A percentile compares a stretch with the other conserved stretches of the same genome.
Conservation (phyloP, 306 rosid species). For the Quercus wislizeni region DNA sequence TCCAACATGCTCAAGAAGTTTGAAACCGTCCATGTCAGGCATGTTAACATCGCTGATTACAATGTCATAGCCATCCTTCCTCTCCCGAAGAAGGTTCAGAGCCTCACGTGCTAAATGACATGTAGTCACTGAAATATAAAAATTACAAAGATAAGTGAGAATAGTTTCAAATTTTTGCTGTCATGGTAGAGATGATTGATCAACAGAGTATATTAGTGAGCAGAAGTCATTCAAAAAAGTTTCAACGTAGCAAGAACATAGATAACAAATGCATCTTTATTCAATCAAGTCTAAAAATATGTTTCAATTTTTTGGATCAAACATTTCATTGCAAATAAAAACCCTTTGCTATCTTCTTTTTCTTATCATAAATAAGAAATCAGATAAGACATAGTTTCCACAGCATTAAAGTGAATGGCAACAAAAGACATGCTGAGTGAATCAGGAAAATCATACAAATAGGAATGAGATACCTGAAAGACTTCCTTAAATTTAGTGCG, state of each 20-base stretch:
- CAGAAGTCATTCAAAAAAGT: background rate
- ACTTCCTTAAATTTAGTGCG: background rate
- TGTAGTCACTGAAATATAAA: constrained; percentile 72
- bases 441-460: background rate
- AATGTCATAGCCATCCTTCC: constrained; percentile 86
- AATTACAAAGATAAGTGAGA: constrained; percentile 16
- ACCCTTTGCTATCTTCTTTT: background rate
- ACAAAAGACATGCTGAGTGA: background rate
- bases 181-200: constrained; percentile 10
- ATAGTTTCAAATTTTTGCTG: background rate
- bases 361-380: background rate
- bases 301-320: background rate
- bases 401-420: background rate
- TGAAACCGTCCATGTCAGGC: constrained; percentile 99
- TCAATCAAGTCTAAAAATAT: background rate
- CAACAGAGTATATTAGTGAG: background rate
- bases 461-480: background rate
- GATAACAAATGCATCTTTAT: background rate
- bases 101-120: constrained; percentile 88
- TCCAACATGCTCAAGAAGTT: constrained; percentile 97
- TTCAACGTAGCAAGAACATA: background rate
- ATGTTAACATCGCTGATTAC: constrained; percentile 98
- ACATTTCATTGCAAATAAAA: background rate
- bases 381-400: background rate
- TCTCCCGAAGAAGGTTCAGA: constrained; percentile 74